These are phyloP conservation scores for Chaetomium globosum DNA, from an alignment of 2,329 filamentous ascomycete genomes.

Conservation along the genomic window DNA sequence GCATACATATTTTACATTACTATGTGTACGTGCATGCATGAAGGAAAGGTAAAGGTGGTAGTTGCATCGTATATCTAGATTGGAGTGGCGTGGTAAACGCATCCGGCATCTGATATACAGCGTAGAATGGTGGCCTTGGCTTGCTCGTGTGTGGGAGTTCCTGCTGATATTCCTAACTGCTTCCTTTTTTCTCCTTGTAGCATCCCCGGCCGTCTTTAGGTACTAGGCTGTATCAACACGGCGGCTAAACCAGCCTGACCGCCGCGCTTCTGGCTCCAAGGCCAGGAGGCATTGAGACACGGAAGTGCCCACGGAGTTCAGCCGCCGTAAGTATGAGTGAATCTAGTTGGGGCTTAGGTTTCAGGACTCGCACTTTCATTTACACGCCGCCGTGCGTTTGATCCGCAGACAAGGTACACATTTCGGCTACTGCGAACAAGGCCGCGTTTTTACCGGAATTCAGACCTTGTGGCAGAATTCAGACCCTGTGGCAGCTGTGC, in stretches of 20 bases:
- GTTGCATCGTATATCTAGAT: conserved; percentile 16
- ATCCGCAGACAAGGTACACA: neutral
- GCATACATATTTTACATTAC: neutral
- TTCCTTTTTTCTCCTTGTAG: neutral
- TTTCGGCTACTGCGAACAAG: neutral
- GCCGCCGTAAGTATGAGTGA: neutral
- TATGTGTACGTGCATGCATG: neutral
- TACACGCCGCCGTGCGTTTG: neutral
- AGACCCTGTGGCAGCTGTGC: no score
- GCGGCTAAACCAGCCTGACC: neutral
- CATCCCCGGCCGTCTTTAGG: neutral
- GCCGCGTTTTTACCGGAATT: neutral
- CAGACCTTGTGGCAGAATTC: no score
- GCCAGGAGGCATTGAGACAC: neutral
- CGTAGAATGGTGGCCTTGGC: neutral
- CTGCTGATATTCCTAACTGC: neutral
- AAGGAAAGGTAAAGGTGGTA: neutral
- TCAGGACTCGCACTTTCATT: neutral
- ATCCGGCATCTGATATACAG: conserved; percentile 3
- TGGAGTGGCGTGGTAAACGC: neutral
- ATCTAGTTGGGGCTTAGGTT: neutral
- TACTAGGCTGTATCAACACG: neutral
- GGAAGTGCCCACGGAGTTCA: neutral
- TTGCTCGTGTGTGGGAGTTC: neutral
- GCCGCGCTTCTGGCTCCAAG: neutral